These are phyloP conservation scores for Babesia gibsoni DNA, from an alignment of 169 alveolate genomes.

Conservation along the genomic window DNA sequence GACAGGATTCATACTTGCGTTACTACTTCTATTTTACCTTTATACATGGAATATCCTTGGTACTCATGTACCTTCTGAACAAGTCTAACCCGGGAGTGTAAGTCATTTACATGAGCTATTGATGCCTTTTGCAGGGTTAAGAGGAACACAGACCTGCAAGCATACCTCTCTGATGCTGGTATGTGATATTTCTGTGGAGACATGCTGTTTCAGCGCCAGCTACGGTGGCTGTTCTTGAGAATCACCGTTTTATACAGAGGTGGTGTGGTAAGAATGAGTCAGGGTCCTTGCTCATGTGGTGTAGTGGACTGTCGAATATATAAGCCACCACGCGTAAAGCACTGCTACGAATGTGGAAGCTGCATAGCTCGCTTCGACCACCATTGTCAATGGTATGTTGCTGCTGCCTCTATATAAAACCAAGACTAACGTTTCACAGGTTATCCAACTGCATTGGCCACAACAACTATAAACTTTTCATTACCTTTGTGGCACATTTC, in stretches of 20 bases:
- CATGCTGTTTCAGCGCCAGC: conserved; percentile 11
- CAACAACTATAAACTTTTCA: conserved; percentile 57
- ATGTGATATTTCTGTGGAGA: not conserved
- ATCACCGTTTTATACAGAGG: conserved; percentile 36
- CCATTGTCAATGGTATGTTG: conserved; percentile 90
- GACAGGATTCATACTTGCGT: no score
- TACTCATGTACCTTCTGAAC: not conserved
- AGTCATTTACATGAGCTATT: not conserved
- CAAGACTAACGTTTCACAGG: not conserved
- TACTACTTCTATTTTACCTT: not conserved
- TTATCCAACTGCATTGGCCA: conserved; percentile 65
- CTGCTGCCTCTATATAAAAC: not conserved
- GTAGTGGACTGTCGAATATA: conserved; percentile 50
- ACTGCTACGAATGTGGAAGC: conserved; percentile 88
- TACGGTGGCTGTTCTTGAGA: not conserved
- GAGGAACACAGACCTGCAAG: not conserved
- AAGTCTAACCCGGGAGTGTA: conserved; percentile 26
- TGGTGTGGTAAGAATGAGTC: conserved; percentile 59
- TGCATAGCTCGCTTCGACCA: conserved; percentile 92
- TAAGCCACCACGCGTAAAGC: conserved; percentile 90
- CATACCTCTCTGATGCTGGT: conserved; percentile 4
- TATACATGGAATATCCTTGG: not conserved
- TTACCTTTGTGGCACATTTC: conserved; percentile 8
- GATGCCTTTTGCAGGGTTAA: no score
- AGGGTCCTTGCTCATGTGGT: not conserved